Evolutionary conservation across 176 grass and related monocot genomes (phyloP).

Genomic region (Ensete glaucum): DNA sequence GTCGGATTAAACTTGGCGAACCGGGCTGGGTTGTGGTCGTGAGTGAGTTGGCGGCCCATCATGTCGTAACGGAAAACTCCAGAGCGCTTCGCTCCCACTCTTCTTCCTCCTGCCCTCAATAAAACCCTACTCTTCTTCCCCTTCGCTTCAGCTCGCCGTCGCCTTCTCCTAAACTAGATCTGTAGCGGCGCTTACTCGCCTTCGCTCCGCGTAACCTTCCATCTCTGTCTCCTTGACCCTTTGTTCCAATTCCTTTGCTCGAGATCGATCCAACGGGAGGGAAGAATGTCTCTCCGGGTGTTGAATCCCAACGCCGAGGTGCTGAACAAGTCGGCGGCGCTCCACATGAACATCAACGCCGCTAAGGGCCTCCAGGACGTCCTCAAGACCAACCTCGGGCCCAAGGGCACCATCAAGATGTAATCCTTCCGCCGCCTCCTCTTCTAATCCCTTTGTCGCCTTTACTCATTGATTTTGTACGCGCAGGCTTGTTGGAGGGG

Average conservation of each 20-base stretch:
- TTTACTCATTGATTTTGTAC: background rate
- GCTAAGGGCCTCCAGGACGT: slow-evolving; percentile 92
- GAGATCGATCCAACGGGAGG: background rate
- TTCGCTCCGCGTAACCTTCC: background rate
- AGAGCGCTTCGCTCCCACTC: too few species aligned
- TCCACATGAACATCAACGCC: slow-evolving; percentile 96
- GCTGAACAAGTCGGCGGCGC: slow-evolving; percentile 95
- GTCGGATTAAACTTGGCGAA: too few species aligned
- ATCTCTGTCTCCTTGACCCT: too few species aligned
- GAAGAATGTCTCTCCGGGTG: slow-evolving; percentile 68
- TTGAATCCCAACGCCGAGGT: slow-evolving; percentile 93
- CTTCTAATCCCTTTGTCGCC: background rate
- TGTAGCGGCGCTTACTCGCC: too few species aligned
- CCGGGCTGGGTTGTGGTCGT: too few species aligned
- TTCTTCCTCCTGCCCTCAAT: too few species aligned
- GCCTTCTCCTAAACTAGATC: too few species aligned
- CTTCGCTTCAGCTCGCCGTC: too few species aligned
- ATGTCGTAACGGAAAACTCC: too few species aligned
- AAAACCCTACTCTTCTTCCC: too few species aligned
- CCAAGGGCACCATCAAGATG: slow-evolving; percentile 99
- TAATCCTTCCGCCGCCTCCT: background rate
- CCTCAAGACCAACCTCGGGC: slow-evolving; percentile 91
- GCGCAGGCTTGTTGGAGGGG: slow-evolving; percentile 83
- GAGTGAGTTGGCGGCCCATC: too few species aligned
- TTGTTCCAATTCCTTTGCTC: background rate